Conservation (phyloP, 75 land plant genomes). For the Pseudotsuga menziesii region DNA sequence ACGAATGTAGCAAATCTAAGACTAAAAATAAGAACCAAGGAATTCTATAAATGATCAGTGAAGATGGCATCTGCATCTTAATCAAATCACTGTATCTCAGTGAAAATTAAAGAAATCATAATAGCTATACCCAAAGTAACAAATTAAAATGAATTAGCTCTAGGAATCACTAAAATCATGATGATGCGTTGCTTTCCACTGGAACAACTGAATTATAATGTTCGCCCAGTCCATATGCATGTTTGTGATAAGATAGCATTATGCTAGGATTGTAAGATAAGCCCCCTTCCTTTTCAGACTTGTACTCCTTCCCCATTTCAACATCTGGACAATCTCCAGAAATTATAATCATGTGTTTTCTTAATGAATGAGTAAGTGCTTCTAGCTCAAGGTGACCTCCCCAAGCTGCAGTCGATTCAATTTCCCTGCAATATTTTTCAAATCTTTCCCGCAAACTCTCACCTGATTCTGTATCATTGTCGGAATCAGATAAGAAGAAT, state of each 20-base stretch:
- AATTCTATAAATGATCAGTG: conserved; percentile 1
- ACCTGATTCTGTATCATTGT: conserved; percentile 30
- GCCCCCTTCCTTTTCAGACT: conserved; percentile 21
- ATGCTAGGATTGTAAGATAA: conserved; percentile 31
- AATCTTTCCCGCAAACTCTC: conserved; percentile 42
- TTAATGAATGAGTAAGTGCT: conserved; percentile 76
- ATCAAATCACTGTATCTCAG: background rate
- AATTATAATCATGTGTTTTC: conserved; percentile 69
- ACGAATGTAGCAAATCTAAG: background rate
- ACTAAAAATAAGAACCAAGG: background rate
- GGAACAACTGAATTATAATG: conserved; percentile 95
- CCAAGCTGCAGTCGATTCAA: conserved; percentile 91
- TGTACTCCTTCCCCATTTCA: conserved; percentile 95
- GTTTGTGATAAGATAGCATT: conserved; percentile 76
- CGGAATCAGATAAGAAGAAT: conserved; percentile 64
- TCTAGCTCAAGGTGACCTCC: conserved; percentile 93
- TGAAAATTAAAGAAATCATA: background rate
- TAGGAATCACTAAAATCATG: conserved; percentile 7
- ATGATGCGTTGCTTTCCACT: background rate
- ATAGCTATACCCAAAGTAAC: background rate
- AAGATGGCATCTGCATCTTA: background rate
- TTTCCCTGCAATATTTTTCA: conserved; percentile 75
- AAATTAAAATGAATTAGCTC: background rate
- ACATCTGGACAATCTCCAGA: conserved; percentile 78
- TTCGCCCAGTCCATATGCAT: conserved; percentile 97